A percentile compares a stretch with the other conserved stretches of the same genome.
phyloP scores from a whole-genome alignment of 148 eudicot species.

The Silene conica region DNA sequence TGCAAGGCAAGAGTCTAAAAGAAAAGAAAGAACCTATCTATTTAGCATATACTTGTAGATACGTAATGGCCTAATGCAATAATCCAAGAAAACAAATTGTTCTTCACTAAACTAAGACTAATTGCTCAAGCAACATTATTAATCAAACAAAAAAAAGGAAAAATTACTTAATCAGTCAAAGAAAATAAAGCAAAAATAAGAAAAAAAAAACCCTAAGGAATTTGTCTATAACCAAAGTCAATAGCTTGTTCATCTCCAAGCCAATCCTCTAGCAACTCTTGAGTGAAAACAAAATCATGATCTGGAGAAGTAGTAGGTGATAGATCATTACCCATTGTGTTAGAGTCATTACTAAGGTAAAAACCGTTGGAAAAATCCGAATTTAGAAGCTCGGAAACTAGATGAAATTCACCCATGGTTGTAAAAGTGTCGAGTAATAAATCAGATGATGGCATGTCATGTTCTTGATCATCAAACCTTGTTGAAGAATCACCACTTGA shows the following conservation, averaged over 20 bases:
- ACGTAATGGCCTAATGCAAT: background rate
- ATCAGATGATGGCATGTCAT: background rate
- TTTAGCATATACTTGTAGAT: background rate
- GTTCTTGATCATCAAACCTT: conserved; percentile 5
- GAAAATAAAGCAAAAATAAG: background rate
- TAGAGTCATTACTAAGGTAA: conserved; percentile 25
- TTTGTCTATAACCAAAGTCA: conserved; percentile 12
- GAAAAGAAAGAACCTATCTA: background rate
- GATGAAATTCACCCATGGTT: conserved; percentile 23
- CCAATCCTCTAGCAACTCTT: conserved; percentile 41
- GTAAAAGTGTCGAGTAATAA: conserved; percentile 3
- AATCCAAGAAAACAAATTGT: background rate
- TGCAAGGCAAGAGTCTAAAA: background rate
- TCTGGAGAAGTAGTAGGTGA: conserved; percentile 20
- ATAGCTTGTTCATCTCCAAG: conserved; percentile 29
- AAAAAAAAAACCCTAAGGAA: background rate
- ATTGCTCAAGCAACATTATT: background rate
- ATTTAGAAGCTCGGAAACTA: conserved; percentile 22
- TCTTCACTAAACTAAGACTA: background rate
- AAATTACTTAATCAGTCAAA: background rate
- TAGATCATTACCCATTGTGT: conserved; percentile 8
- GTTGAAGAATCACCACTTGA: background rate
- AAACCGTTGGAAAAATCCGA: conserved; percentile 25
- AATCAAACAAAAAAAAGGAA: background rate
- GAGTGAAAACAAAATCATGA: conserved; percentile 27